Evolutionary conservation across 129 eudicot genomes (phyloP).

Genomic region (Arctium minus): DNA sequence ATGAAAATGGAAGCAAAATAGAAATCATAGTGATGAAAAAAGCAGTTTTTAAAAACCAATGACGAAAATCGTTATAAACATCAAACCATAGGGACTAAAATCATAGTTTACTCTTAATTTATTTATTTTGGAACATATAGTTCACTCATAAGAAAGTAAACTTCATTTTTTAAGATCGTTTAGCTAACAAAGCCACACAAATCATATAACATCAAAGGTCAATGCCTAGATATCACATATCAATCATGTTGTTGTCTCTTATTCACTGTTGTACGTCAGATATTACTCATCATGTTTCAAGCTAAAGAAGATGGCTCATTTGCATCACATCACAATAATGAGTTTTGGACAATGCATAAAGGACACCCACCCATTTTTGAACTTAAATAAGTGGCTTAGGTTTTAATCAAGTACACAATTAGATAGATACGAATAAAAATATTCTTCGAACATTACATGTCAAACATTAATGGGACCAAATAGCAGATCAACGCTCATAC

Average conservation of each 20-base stretch:
- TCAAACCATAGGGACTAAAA: too few species aligned
- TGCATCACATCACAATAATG: background rate
- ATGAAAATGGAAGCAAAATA: too few species aligned
- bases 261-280: background rate
- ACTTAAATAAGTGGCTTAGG: background rate
- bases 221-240: background rate
- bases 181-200: background rate
- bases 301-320: too few species aligned
- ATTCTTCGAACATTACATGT: background rate
- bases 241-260: background rate
- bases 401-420: background rate
- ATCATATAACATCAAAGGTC: background rate
- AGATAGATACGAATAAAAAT: background rate
- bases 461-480: background rate
- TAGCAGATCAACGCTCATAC: background rate
- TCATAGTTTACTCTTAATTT: too few species aligned
- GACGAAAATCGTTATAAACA: too few species aligned
- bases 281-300: too few species aligned
- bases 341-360: background rate
- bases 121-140: too few species aligned
- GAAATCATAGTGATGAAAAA: too few species aligned
- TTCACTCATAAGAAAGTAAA: background rate
- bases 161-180: background rate
- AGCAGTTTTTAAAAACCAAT: too few species aligned
- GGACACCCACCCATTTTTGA: too few species aligned